These are phyloP conservation scores for Amauroascus niger DNA, from an alignment of 2,329 filamentous ascomycete species.

Conservation along the genomic window DNA sequence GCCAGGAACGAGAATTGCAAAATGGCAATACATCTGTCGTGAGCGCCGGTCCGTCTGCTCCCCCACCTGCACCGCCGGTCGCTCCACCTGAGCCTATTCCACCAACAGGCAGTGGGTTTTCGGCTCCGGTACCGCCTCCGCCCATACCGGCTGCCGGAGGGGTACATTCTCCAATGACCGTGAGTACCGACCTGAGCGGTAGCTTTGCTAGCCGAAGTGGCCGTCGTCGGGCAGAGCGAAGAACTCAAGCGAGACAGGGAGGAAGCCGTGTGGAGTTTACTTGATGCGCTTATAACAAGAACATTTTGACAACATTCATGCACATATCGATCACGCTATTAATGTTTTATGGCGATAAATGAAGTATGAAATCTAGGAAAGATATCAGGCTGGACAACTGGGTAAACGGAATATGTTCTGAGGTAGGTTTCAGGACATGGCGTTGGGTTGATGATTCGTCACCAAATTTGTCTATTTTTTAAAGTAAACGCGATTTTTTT, in stretches of 20 bases:
- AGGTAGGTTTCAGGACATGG: neutral
- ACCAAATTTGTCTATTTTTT: neutral
- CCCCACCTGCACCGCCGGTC: constrained; percentile 16
- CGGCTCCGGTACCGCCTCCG: constrained; percentile 30
- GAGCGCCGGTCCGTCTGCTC: constrained; percentile 24
- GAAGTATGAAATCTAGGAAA: neutral
- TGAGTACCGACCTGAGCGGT: constrained; percentile 41
- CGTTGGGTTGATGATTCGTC: neutral
- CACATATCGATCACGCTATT: neutral
- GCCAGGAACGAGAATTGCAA: constrained; percentile 37
- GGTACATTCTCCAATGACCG: constrained; percentile 36
- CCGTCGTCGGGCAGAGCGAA: constrained; percentile 45
- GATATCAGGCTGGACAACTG: neutral
- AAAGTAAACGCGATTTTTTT: neutral
- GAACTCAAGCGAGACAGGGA: constrained; percentile 39
- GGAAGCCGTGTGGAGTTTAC: constrained; percentile 42
- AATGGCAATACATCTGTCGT: constrained; percentile 25
- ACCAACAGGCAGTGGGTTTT: constrained; percentile 1
- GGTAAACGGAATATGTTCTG: neutral
- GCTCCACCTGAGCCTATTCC: neutral
- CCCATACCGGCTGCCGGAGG: constrained; percentile 37
- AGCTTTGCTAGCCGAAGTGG: constrained; percentile 47
- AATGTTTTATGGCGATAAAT: constrained; percentile 3
- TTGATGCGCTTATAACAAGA: constrained; percentile 23
- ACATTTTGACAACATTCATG: neutral